Conservation (phyloP, 441 rosid genomes). For the Eugenia klotzschiana region DNA sequence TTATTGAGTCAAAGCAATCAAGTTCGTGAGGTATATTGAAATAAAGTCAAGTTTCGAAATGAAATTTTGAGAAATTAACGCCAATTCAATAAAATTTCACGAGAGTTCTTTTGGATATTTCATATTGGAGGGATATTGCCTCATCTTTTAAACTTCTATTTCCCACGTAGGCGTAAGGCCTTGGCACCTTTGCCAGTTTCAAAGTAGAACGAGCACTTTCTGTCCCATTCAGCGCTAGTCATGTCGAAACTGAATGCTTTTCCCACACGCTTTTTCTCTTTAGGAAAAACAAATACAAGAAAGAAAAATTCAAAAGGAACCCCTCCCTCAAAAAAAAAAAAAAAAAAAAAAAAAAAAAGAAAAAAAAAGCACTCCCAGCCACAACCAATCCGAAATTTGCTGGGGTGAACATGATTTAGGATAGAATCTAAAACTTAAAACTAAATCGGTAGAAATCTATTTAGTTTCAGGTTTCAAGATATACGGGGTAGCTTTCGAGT, state of each 20-base stretch:
- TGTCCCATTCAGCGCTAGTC: not conserved
- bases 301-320: not conserved
- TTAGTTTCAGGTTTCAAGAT: too few species aligned
- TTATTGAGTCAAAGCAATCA: not conserved
- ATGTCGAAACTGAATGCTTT: not conserved
- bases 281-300: not conserved
- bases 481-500: too few species aligned
- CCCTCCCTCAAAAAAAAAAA: not conserved
- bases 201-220: not conserved
- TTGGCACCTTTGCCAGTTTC: not conserved
- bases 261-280: not conserved
- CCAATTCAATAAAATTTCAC: not conserved
- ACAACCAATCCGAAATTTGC: not conserved
- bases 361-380: not conserved
- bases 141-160: not conserved
- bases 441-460: too few species aligned
- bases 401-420: too few species aligned
- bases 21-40: not conserved
- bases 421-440: too few species aligned
- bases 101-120: not conserved
- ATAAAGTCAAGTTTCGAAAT: not conserved
- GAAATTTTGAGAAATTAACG: not conserved
- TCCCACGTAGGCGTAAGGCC: not conserved
- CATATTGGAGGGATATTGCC: not conserved
- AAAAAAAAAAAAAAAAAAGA: not conserved